These are phyloP conservation scores for Echria macrotheca DNA, from an alignment of 495 filamentous ascomycete species.

Conservation along the genomic window DNA sequence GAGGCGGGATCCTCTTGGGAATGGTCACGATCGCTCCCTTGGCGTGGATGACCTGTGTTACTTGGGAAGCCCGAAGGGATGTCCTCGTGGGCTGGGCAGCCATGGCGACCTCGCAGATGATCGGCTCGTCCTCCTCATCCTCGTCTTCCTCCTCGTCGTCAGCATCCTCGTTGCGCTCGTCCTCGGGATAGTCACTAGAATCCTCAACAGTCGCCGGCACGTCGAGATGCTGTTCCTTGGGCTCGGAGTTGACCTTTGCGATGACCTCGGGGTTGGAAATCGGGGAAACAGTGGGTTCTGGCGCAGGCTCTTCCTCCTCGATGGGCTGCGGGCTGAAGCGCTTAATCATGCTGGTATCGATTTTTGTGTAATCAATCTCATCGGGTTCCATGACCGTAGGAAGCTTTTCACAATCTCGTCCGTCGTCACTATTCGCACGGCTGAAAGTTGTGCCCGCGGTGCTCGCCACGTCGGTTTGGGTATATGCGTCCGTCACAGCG, in stretches of 20 bases:
- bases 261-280: slow-evolving; percentile 1
- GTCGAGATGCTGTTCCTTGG: neutral
- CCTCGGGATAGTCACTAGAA: slow-evolving; percentile 7
- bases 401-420: slow-evolving; percentile 33
- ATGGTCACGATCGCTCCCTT: slow-evolving; percentile 65
- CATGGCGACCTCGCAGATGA: slow-evolving; percentile 47
- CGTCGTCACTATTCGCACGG: slow-evolving; percentile 43
- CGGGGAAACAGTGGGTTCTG: slow-evolving; percentile 1
- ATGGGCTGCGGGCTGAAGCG: slow-evolving; percentile 21
- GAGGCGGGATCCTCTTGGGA: slow-evolving; percentile 61
- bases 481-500: slow-evolving; percentile 53
- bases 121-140: slow-evolving; percentile 44
- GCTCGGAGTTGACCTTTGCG: neutral
- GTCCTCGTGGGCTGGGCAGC: slow-evolving; percentile 42
- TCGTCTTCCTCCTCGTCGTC: slow-evolving; percentile 42
- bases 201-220: neutral
- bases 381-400: slow-evolving; percentile 37
- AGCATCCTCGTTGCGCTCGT: slow-evolving; percentile 33
- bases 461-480: slow-evolving; percentile 49
- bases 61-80: slow-evolving; percentile 45
- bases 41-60: slow-evolving; percentile 38
- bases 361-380: slow-evolving; percentile 51
- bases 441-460: slow-evolving; percentile 46
- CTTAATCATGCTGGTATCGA: slow-evolving; percentile 43
- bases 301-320: slow-evolving; percentile 17